Base-by-base conservation (phyloP, 179 eudicot species). In the Nepenthes alata region DNA sequence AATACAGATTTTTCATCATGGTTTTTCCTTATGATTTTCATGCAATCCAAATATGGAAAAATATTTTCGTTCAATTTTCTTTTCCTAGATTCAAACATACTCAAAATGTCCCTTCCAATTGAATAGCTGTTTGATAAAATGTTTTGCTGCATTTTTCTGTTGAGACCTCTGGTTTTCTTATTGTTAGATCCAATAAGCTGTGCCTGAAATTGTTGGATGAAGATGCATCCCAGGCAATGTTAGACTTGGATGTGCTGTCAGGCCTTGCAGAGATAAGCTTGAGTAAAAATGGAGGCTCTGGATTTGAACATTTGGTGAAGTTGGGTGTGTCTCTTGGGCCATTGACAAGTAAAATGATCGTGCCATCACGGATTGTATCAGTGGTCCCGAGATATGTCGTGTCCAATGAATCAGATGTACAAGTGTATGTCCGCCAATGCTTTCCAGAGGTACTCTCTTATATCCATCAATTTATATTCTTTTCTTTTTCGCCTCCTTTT, bases 191-290 rank as follows among this genome's bases (percentile, higher is more conserved):
- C 70, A 85, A 73, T 74, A 85, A 82, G 78, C 66, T 91, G 77
- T 66, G 70, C 44, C 69, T 94, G 58, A 72, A 74, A 62, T 69
- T 90, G 70, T 57, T 84, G 76, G 91, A 81, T 63, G 87, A 80
- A 72, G 78, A 73, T 70, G 81, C 81, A 64, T 68, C 81, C 37
- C 84, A 72, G 57, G 72, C 85, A 61, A 53, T 71, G 37, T 67
- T 94, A 75, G 95, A 94, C 84, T 84, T 94, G 79, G 97, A 94
- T 82, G 83, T 85, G 55, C 66, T 94, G 67, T 87, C 96, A 36
- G 96, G 99, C 71, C 81, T 83, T 67, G 78, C 97, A 51, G 99
- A 87, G 81, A 75, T 94, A 67, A 75, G 73, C 79, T 75, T 94
- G 69, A 79, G 73, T 56, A 72, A 72, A 57, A 80, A 75, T 58